Base-by-base conservation (phyloP, 2,329 filamentous ascomycete genomes). In the Hypoxylon sp. region DNA sequence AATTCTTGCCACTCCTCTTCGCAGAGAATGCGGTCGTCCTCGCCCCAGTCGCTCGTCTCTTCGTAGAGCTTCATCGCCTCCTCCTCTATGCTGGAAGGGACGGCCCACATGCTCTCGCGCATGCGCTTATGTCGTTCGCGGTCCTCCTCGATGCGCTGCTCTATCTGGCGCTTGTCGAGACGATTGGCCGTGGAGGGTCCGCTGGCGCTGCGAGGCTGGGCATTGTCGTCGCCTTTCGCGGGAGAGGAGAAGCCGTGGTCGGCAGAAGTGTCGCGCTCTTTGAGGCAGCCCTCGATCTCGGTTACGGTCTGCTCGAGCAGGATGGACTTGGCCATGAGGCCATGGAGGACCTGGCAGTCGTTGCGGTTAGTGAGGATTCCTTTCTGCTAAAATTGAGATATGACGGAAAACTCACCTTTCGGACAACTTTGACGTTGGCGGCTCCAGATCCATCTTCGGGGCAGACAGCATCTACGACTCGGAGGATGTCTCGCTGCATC, bases 111-210 rank as follows among this genome's bases (percentile, higher is more conserved):
- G 68, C 88, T 92, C 77, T 99, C 95, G 18, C 95, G 81, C 69
- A 94, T 79, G 38, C 94, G 81, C 80, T 99, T 99, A 75, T 99
- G 96, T 38, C 95, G 81, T 74, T 99, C 95, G 3, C 95, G 82
- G 74, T 99, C 95, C 76, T 99, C 96, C 68, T 99, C 96, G 62
- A 99, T 97, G 35, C 95, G 83, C 78, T 98, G 93, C 77, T 98
- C 93, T 49, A 97, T 90, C 76, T 97, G 91, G 53, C 89, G 84
- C 76, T 94, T 95, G 70, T 97, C 91, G 48, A 95, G 74, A 13
- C 77, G 74, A 23, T 77, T 74, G 4, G 55, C 38, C 10, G 20
- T 58, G 13, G 54, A 54, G 7, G 72, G 63, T 27, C 62, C 63
- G 21, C 69, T 55, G 62, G 71, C 41, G 63, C 69, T 56, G 68